Evolutionary conservation across 495 filamentous ascomycete genomes (phyloP).

Genomic region (Trichocladium uniseriatum): DNA sequence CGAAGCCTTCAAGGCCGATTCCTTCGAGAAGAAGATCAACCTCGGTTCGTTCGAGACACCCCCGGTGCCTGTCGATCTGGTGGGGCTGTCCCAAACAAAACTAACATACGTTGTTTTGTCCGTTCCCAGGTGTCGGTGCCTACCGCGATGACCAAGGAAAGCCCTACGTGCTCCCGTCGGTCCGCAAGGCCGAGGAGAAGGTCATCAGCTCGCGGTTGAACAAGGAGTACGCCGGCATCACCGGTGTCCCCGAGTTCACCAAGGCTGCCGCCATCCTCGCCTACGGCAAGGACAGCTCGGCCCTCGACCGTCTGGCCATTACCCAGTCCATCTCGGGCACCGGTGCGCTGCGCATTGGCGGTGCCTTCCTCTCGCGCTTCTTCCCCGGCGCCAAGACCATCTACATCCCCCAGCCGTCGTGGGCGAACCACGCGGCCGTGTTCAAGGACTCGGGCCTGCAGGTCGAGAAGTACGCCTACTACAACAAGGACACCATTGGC

Average conservation of each 20-base stretch:
- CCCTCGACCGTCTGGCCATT: conserved; percentile 75
- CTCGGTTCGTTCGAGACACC: conserved; percentile 48
- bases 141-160: conserved; percentile 94
- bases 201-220: conserved; percentile 67
- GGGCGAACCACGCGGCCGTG: conserved; percentile 96
- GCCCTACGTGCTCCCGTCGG: conserved; percentile 93
- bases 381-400: conserved; percentile 86
- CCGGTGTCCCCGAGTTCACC: conserved; percentile 87
- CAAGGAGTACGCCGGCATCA: conserved; percentile 98
- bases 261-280: conserved; percentile 83
- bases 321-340: conserved; percentile 98
- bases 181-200: conserved; percentile 79
- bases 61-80: background rate
- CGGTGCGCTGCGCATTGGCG: conserved; percentile 88
- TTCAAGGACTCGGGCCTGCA: conserved; percentile 87
- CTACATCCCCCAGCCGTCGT: conserved; percentile 91
- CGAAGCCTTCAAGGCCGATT: conserved; percentile 97
- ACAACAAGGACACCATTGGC: conserved; percentile 97
- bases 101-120: conserved; percentile 18
- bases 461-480: conserved; percentile 93
- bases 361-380: conserved; percentile 82
- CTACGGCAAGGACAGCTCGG: conserved; percentile 70
- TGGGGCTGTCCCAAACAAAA: background rate
- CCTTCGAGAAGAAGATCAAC: conserved; percentile 90
- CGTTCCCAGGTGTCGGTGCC: conserved; percentile 55